Conservation (phyloP, 345 rosid species). For the Salix exigua region DNA sequence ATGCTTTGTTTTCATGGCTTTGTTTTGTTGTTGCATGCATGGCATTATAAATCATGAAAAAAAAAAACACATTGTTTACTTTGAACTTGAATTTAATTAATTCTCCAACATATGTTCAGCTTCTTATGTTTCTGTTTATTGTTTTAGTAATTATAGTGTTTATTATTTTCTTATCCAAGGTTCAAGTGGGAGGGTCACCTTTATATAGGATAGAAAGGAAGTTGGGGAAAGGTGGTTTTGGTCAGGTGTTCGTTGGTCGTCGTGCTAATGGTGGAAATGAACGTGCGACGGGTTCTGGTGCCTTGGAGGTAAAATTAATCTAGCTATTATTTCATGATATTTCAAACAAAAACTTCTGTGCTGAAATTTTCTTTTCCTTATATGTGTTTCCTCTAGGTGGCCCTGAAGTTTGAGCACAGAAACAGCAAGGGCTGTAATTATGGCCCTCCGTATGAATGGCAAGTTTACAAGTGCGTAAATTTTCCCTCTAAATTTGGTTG, state of each 20-base stretch:
- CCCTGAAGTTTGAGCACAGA: conserved; percentile 36
- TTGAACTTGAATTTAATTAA: neutral
- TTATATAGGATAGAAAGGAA: conserved; percentile 28
- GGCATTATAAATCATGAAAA: neutral
- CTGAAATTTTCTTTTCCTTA: neutral
- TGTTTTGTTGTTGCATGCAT: neutral
- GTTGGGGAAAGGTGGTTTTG: conserved; percentile 38
- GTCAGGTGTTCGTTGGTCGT: conserved; percentile 38
- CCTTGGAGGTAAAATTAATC: conserved; percentile 59
- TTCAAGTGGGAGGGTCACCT: conserved; percentile 36
- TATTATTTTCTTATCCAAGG: conserved; percentile 14
- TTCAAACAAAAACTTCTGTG: neutral
- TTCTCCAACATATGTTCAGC: neutral
- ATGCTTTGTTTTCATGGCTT: neutral
- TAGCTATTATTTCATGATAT: neutral
- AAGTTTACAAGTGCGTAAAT: conserved; percentile 28
- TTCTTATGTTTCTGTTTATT: neutral
- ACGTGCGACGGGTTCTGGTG: conserved; percentile 52
- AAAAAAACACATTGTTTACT: neutral
- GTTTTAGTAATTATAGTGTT: neutral
- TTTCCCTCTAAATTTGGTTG: neutral
- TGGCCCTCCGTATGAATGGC: conserved; percentile 40
- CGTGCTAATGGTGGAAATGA: conserved; percentile 31
- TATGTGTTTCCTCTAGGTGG: conserved; percentile 15
- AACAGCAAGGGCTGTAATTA: conserved; percentile 37